Evolutionary conservation across 352 stramenopile genomes (phyloP), one percentile per base, ranked within the genome.

Genomic region (Nothophytophthora sp.): DNA sequence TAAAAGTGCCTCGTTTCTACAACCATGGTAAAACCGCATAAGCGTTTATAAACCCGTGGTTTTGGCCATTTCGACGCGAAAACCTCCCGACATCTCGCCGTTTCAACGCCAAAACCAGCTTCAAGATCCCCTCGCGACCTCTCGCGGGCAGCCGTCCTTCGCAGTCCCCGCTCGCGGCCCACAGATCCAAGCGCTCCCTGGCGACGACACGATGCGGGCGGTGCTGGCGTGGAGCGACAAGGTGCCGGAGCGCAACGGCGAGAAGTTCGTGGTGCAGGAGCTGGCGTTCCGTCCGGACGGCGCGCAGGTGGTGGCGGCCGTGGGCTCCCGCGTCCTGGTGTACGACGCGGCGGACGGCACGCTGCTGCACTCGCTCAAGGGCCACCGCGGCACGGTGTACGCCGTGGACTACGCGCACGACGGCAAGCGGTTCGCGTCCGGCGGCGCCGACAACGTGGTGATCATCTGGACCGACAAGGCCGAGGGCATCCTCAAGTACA

Each of bases 381-480:
- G 84, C 28, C 86, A 93, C 53, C 92, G 96, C 40, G 86, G 87
- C 45, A 92, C 82, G 13, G 95, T 99, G 20, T 98, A 98, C 63
- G 73, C 83, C 8, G 90, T 98, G 12, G 83, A 95, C 52, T 98
- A 96, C 52, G 65, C 81, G 2, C 74, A 88, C 36, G 91, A 98
- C 49, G 93, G 93, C 43, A 96, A 95, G 52, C 84, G 87, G 5
- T 98, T 98, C 48, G 88, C 90, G 9, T 97, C 87, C 0, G 93
- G 95, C 27, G 95, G 93, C 11, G 88, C 91, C 0, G 95, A 98
- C 72, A 97, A 97, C 54, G 90, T 92, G 28, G 93, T 98, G n/a
- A 98, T 98, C 51, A 98, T 98, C 60, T 98, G 95, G 95, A 98
- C 84, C 20, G 77, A 88, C 57, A 97, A 97, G 47, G 92, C 86